Evolutionary conservation across 164 flowering plant species (phyloP).

Genomic region (Magnolia changhungtana): DNA sequence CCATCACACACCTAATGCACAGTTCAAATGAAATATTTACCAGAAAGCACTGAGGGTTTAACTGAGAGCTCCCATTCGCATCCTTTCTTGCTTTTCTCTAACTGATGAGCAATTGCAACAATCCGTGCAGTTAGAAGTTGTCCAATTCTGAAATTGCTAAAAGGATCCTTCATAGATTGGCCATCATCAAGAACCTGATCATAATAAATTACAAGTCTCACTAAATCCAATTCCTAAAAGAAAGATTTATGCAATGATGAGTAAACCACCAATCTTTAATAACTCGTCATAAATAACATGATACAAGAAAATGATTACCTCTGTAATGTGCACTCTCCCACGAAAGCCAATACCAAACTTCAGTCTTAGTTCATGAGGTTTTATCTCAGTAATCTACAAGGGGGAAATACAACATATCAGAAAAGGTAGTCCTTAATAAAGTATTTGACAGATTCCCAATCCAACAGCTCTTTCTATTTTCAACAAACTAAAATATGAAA

Average conservation of each 20-base stretch:
- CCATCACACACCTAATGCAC: too few species aligned
- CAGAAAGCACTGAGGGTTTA: conserved; percentile 54
- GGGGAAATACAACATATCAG: background rate
- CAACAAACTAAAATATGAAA: background rate
- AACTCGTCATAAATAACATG: background rate
- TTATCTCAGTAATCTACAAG: conserved; percentile 71
- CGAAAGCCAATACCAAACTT: conserved; percentile 76
- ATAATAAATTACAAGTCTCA: background rate
- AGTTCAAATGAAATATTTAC: conserved; percentile 24
- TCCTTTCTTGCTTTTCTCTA: conserved; percentile 30
- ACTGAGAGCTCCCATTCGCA: conserved; percentile 77
- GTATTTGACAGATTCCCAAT: background rate
- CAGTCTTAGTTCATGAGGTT: conserved; percentile 64
- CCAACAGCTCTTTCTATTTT: background rate
- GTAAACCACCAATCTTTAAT: background rate
- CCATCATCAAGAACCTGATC: conserved; percentile 54
- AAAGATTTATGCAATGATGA: too few species aligned
- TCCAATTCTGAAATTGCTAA: conserved; percentile 62
- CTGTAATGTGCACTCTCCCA: conserved; percentile 89
- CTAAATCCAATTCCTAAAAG: background rate
- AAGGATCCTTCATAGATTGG: conserved; percentile 45
- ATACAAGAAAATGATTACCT: conserved; percentile 38
- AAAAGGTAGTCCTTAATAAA: background rate
- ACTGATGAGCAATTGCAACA: conserved; percentile 39
- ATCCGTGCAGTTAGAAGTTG: conserved; percentile 68